Base-by-base conservation (phyloP, 1,284 basidiomycete genomes). In the Irpex sp. region DNA sequence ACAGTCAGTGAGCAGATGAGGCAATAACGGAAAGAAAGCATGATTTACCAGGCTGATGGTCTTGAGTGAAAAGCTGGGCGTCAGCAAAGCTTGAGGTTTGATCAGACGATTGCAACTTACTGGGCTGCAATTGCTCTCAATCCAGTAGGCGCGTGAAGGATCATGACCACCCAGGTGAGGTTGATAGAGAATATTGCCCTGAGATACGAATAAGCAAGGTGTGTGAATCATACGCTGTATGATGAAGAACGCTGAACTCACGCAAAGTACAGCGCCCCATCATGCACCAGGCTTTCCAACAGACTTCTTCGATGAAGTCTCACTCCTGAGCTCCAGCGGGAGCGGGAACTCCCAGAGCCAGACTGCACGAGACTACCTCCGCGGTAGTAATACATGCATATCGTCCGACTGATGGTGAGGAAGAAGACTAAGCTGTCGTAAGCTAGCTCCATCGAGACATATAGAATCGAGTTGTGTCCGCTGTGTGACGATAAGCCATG, bases 131-230 rank as follows among this genome's bases (percentile, higher is more conserved):
- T 64, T 6, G 62, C 62, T 15, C 62, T 32, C 5, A 64, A 20
- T 11, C 62, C 62, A 0, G 62, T 64, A 9, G 62, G 62, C 15
- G 62, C 62, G 11, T 64, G 32, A 15, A 64, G 62, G 32, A 64
- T 64, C 62, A 64, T 64, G 62, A 64, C 24, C 22, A 64, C 62
- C 62, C 62, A 64, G 6, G 62, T 43, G 15, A 64, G 32, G 62
- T 64, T 64, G 13, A 64, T 64, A 11, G 62, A 64, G 62, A 64
- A 64, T 11, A 64, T 64, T 10, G 62, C 62, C 20, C 62, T 64
- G 38, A 15, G 15, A 54, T 54, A 18, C n/a, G 6, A 13, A 54
- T 5, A 7, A 54, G 6, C 1, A 54, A 54, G 18, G 6, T 54
- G 6, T n/a, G 4, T 32, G 13, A 62, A 9, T 62, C 27, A 5